Evolutionary conservation across 2,329 filamentous ascomycete genomes (phyloP).

Genomic region (Botrytis porri): DNA sequence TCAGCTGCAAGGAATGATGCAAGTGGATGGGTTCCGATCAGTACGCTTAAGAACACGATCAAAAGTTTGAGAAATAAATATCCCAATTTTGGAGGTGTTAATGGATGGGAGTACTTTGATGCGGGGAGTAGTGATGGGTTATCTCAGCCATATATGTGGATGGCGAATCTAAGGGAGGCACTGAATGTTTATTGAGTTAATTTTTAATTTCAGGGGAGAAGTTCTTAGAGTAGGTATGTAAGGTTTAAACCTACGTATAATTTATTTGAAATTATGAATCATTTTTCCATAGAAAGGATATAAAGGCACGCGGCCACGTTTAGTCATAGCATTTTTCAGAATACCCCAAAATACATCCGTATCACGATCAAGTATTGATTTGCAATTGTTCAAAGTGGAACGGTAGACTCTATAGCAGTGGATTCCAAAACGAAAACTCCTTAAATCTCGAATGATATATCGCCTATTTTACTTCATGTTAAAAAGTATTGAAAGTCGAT

Average conservation of each 20-base stretch:
- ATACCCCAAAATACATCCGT: neutral
- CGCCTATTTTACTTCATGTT: neutral
- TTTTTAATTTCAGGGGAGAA: neutral
- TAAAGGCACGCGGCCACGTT: neutral
- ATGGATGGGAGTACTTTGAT: slow-evolving; percentile 57
- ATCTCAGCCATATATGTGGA: slow-evolving; percentile 39
- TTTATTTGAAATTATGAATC: neutral
- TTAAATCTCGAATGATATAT: neutral
- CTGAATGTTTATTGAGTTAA: neutral
- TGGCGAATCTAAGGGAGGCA: slow-evolving; percentile 17
- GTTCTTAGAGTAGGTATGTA: neutral
- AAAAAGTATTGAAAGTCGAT: neutral
- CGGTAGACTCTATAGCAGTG: neutral
- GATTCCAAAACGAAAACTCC: neutral
- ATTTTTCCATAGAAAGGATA: neutral
- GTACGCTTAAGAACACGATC: slow-evolving; percentile 39
- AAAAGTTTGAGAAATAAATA: slow-evolving; percentile 17
- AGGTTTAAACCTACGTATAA: neutral
- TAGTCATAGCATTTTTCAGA: neutral
- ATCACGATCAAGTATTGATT: neutral
- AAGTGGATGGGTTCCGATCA: slow-evolving; percentile 17
- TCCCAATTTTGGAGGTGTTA: slow-evolving; percentile 22
- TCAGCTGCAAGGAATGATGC: slow-evolving; percentile 19
- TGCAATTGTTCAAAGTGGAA: neutral
- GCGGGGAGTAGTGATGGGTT: slow-evolving; percentile 49